Conservation (phyloP, 1,284 basidiomycete species). For the Trametes versicolor region DNA sequence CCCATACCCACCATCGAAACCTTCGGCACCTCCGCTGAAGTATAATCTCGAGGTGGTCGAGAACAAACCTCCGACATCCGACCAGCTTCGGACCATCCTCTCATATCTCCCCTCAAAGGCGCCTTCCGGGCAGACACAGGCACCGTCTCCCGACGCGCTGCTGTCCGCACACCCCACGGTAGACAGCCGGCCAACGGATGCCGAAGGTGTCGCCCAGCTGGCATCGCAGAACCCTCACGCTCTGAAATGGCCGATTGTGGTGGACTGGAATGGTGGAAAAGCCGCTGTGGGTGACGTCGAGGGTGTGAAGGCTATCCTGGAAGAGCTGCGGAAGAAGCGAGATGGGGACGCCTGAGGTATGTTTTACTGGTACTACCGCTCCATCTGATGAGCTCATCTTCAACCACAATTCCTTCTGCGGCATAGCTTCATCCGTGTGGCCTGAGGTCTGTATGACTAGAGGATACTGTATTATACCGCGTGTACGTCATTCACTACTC, state of each 20-base stretch:
- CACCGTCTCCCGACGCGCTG: constrained; percentile 50
- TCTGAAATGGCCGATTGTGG: constrained; percentile 79
- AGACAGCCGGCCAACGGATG: constrained; percentile 51
- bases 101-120: constrained; percentile 59
- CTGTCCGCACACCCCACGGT: constrained; percentile 66
- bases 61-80: constrained; percentile 65
- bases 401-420: neutral
- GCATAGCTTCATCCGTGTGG: neutral
- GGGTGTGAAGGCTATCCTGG: constrained; percentile 70
- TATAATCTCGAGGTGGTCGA: constrained; percentile 80
- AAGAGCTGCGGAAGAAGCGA: constrained; percentile 65
- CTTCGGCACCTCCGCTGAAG: constrained; percentile 60
- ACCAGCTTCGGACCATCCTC: constrained; percentile 74
- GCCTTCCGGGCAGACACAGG: constrained; percentile 35
- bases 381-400: neutral
- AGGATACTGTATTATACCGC: neutral
- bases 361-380: neutral
- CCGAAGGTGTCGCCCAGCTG: constrained; percentile 59
- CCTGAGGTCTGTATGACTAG: neutral
- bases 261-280: constrained; percentile 78
- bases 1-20: constrained; percentile 65
- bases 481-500: constrained; percentile 1
- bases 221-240: constrained; percentile 60
- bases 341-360: constrained; percentile 59
- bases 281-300: constrained; percentile 74